Conservation (phyloP, 2,329 filamentous ascomycete species). For the Grosmannia serpens region DNA sequence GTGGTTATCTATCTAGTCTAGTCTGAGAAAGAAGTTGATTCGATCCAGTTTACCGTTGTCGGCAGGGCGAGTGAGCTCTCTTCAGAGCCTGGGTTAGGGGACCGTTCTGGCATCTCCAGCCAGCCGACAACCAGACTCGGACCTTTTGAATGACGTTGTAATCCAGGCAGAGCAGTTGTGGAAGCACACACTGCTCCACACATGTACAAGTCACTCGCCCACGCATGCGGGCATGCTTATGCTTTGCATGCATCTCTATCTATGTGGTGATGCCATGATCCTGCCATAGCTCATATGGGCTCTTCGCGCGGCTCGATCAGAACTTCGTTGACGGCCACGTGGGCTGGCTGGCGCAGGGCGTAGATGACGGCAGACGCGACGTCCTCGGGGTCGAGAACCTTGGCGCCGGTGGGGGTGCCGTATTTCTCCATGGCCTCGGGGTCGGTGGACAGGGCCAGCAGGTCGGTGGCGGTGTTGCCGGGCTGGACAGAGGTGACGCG, state of each 20-base stretch:
- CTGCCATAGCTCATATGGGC: constrained; percentile 43
- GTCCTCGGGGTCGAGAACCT: constrained; percentile 63
- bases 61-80: background rate
- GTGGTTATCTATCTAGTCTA: too few relatives aligned
- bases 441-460: constrained; percentile 66
- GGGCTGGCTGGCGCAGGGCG: constrained; percentile 60
- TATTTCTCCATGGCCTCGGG: constrained; percentile 67
- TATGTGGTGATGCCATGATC: background rate
- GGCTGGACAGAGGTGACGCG: constrained; percentile 67
- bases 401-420: constrained; percentile 62
- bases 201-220: too few relatives aligned
- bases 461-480: constrained; percentile 62
- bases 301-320: constrained; percentile 68
- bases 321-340: constrained; percentile 72
- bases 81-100: background rate
- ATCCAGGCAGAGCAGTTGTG: too few relatives aligned
- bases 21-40: background rate
- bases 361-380: constrained; percentile 64
- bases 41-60: background rate
- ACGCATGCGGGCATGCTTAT: too few relatives aligned
- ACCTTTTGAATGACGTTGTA: too few relatives aligned
- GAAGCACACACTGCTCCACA: too few relatives aligned
- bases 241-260: too few relatives aligned
- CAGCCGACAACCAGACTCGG: background rate
- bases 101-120: background rate